A percentile compares a stretch with the other conserved stretches of the same genome.
These are phyloP conservation scores for Phytophthora pinifolia DNA, from an alignment of 352 stramenopile species.

Conservation along the genomic window DNA sequence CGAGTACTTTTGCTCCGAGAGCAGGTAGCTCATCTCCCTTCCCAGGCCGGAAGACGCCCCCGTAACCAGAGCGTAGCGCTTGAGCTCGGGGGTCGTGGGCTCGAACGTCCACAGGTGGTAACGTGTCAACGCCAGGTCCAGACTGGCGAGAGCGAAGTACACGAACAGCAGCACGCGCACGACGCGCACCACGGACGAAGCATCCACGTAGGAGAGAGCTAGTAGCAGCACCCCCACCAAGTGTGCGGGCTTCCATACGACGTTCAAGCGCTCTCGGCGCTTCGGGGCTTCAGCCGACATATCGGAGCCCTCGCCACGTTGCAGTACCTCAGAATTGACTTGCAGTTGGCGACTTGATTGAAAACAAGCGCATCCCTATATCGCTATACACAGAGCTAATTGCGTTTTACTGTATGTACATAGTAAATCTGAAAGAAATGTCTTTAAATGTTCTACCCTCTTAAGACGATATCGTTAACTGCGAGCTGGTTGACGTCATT, in stretches of 20 bases:
- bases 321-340: background rate
- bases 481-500: constrained; percentile 21
- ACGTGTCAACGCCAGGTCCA: constrained; percentile 58
- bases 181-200: constrained; percentile 31
- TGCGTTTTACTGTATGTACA: background rate
- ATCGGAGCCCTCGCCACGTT: constrained; percentile 1
- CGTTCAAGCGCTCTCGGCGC: constrained; percentile 34
- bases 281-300: constrained; percentile 12
- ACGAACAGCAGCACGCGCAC: constrained; percentile 55
- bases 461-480: background rate
- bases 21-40: constrained; percentile 71
- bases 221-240: constrained; percentile 54
- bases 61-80: constrained; percentile 70
- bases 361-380: constrained; percentile 6
- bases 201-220: constrained; percentile 44
- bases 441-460: background rate
- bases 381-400: constrained; percentile 1
- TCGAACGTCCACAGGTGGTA: constrained; percentile 73
- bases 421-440: background rate
- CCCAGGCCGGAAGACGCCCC: constrained; percentile 77
- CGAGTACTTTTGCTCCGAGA: constrained; percentile 82
- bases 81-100: constrained; percentile 44
- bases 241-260: constrained; percentile 47
- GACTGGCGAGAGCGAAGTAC: constrained; percentile 50
- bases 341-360: constrained; percentile 8